Evolutionary conservation across 192 early-diverging fungal genomes (phyloP), one percentile per base, ranked within the genome.

Genomic region (Backusella luteola): DNA sequence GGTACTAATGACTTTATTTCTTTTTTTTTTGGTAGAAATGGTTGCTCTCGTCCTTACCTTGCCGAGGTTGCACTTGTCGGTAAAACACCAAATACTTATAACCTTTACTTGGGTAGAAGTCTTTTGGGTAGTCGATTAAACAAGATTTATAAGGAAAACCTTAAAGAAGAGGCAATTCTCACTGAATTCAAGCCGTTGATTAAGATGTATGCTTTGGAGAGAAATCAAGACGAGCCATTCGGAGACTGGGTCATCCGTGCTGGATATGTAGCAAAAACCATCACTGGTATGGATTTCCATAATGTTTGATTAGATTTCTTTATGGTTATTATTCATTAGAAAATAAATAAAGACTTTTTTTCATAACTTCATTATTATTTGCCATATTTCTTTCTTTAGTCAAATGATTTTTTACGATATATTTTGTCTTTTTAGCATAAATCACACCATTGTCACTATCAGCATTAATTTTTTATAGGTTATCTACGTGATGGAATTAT

Each of bases 61-160:
- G 96, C 94, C 49, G 97, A 98, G 81, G 93, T 97, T 79, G 95
- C 92, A 1, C 95, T 96, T 76, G 91, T 95, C 19, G 96, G 97
- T 63, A 98, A 98, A 83, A 96, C 95, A 6, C 92, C 93, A 34
- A 95, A 94, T 34, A 88, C 95, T 17, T 98, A 97, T 85, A 98
- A 97, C 84, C 84, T 98, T 73, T 97, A 97, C 83, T 86, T 98
- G 11, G 96, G 97, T 46, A 96, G 96, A 70, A 91, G 91, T 26
- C 91, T 91, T 77, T 74, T 84, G 36, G 95, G 97, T 41, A 89
- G 95, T 67, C 87, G 96, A 21, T 81, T 98, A 49, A 95, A 92
- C 87, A 97, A 96, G 88, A 74, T 97, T 36, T 98, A 89, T 88
- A 90, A 90, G 81, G 97, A 98, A 79, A 29, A 29, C 26, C 26